Base-by-base conservation (phyloP, 2,329 filamentous ascomycete species). In the Calonectria pseudoturangicola region DNA sequence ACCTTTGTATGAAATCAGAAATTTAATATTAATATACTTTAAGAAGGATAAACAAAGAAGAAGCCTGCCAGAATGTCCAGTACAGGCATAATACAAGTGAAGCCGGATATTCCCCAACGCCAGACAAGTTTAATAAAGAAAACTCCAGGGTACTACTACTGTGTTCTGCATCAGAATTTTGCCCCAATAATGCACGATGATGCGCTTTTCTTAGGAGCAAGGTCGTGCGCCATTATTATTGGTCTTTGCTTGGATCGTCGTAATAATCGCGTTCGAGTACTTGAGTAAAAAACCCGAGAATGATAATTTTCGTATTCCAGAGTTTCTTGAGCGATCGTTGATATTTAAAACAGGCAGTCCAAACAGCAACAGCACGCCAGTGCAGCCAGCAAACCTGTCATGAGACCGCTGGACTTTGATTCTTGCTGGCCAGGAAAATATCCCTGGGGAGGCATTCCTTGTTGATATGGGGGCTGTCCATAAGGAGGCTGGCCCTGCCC, bases 341-440 rank as follows among this genome's bases (percentile, higher is more conserved):
- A 7, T 28, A 39, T 70, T 82, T 87, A 91, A 78, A 90, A 90
- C n/a, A 91, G 79, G 54, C 85, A 83, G 75, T 91, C 89, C 78
- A 91, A 80, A 79, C 89, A 91, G 82, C 89, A 91, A 80, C 89
- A 91, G 81, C 89, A 91, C 1, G 89, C 89, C 72, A 89, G 79
- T 74, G 85, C 85, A 18, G 88, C 89, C 18, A 90, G 76, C 66
- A 90, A 79, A 50, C 87, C 88, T 41, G 86, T 86, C 50, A 89
- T 76, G 67, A 86, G 75, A 56, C 86, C 84, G 30, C 81, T 75
- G 69, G 77, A 78, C 51, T 81, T 80, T 58, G 82, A 82, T 74
- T 79, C 81, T 76, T 76, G 80, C 68, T 83, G 58, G 25, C 58
- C 58, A 27, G 58, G 39, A n/a, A 63, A 63, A 21, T 63, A 47